Evolutionary conservation across 2,329 filamentous ascomycete species (phyloP), one percentile per base, ranked within the genome.

Genomic region (Coniosporium tulheliwenetii): DNA sequence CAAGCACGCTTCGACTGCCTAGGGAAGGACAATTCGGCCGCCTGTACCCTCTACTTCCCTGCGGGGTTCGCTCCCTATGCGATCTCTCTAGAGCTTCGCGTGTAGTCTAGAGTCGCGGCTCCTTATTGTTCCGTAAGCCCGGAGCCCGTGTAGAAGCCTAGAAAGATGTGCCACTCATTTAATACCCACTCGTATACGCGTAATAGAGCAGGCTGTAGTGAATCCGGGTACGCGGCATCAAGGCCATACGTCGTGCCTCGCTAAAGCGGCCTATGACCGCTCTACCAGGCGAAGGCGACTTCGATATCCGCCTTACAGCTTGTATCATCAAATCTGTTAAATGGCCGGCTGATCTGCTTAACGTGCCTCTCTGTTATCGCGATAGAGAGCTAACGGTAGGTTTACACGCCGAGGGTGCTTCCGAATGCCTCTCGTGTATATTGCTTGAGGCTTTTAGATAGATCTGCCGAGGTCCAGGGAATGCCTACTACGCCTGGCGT

Each of bases 211-310:
- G 40, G 40, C 31, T 44, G 37, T 7, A 44, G 38, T 15, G 37
- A 40, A 31, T 42, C 38, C 13, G 40, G 43, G 30, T 29, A 44
- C 8, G 43, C 43, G n/a, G 33, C 38, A 39, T 44, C 41, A 19
- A 44, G 41, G 12, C 43, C 38, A 29, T 44, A 44, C 13, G 9
- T 37, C 29, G 41, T 40, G 5, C 40, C 40, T 10, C 43, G 33
- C 39, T 42, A 36, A 12, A 40, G 10, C 16, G 40, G 41, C 14
- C 43, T n/a, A 34, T 44, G 35, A n/a, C 43, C 40, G 34, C 40
- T 44, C 37, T 44, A 38, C 43, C 37, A 43, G 7, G 43, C 43
- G 31, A 40, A 44, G 13, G 30, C 40, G 12, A 44, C 43, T 16
- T 43, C 38, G 9, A 44, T 40, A 12, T 37, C 29, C n/a, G 40